A percentile compares a stretch with the other conserved stretches of the same genome.
Conservation (phyloP, 2,329 filamentous ascomycete species). For the Clonostachys chloroleuca region DNA sequence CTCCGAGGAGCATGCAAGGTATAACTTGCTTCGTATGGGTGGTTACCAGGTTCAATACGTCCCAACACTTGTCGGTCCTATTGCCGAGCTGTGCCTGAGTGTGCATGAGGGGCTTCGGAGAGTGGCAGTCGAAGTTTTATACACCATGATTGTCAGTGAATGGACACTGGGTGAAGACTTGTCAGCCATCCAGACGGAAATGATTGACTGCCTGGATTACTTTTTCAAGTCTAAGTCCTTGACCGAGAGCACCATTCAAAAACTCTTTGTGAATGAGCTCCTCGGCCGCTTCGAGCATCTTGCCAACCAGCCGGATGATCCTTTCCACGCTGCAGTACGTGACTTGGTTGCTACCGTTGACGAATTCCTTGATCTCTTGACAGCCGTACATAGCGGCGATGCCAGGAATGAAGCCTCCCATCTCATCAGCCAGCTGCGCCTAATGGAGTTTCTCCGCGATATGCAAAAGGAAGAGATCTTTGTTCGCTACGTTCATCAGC, state of each 20-base stretch:
- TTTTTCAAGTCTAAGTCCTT: constrained; percentile 87
- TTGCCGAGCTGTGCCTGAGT: constrained; percentile 90
- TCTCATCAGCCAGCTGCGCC: constrained; percentile 80
- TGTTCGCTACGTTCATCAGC: constrained; percentile 89
- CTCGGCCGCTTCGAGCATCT: constrained; percentile 75
- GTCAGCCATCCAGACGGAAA: constrained; percentile 87
- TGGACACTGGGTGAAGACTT: constrained; percentile 95
- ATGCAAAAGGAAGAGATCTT: constrained; percentile 98
- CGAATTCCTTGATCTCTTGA: constrained; percentile 84
- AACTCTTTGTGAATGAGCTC: constrained; percentile 85
- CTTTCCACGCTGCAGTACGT: constrained; percentile 70
- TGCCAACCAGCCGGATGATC: constrained; percentile 61
- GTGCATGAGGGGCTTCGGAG: constrained; percentile 87
- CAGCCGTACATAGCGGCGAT: constrained; percentile 80
- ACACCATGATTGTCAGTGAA: constrained; percentile 98
- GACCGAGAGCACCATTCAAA: constrained; percentile 86
- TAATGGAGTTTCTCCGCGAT: constrained; percentile 95
- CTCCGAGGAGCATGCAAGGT: constrained; percentile 71
- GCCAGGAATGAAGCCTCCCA: constrained; percentile 69
- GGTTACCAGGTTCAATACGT: constrained; percentile 99
- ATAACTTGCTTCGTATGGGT: constrained; percentile 79
- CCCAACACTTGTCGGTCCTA: constrained; percentile 82
- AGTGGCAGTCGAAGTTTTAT: constrained; percentile 88
- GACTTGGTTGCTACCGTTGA: constrained; percentile 81
- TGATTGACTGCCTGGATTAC: constrained; percentile 88